Conservation (phyloP, 306 rosid genomes). For the Cercis canadensis region DNA sequence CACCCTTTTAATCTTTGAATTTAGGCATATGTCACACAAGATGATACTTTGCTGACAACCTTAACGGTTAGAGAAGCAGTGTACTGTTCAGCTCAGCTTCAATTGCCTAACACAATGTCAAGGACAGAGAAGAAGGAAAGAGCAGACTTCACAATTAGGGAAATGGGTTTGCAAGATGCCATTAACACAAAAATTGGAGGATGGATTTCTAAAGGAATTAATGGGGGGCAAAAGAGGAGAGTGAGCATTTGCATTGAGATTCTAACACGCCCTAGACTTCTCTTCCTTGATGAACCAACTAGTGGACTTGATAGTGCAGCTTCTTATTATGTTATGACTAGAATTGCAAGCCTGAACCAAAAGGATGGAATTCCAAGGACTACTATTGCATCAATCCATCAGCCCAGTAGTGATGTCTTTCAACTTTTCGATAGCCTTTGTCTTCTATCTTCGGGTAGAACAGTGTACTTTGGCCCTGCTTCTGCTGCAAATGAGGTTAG, state of each 20-base stretch:
- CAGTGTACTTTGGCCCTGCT: conserved; percentile 61
- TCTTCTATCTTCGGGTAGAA: conserved; percentile 53
- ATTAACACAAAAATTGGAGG: conserved; percentile 43
- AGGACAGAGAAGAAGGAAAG: conserved; percentile 37
- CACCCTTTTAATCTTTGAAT: not conserved
- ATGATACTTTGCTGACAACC: conserved; percentile 25
- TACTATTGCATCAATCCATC: conserved; percentile 59
- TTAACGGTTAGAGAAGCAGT: conserved; percentile 41
- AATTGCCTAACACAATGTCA: conserved; percentile 33
- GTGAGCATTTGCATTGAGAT: conserved; percentile 43
- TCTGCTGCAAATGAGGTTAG: conserved; percentile 53
- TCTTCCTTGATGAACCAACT: conserved; percentile 39
- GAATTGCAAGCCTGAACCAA: conserved; percentile 40
- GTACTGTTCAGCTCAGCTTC: conserved; percentile 43
- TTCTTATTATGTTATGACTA: conserved; percentile 59
- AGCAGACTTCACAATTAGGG: conserved; percentile 36
- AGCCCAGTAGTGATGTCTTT: conserved; percentile 64
- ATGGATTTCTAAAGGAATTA: conserved; percentile 32
- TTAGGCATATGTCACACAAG: conserved; percentile 44
- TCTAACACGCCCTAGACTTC: conserved; percentile 24
- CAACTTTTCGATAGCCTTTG: conserved; percentile 58
- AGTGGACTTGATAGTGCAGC: conserved; percentile 70
- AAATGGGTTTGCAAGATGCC: conserved; percentile 45
- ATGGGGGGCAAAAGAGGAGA: conserved; percentile 41
- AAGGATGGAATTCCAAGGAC: conserved; percentile 42